Percentiles rank a stretch among this genome's conserved stretches.
Conservation (phyloP, 306 rosid species). For the Styphnolobium japonicum region DNA sequence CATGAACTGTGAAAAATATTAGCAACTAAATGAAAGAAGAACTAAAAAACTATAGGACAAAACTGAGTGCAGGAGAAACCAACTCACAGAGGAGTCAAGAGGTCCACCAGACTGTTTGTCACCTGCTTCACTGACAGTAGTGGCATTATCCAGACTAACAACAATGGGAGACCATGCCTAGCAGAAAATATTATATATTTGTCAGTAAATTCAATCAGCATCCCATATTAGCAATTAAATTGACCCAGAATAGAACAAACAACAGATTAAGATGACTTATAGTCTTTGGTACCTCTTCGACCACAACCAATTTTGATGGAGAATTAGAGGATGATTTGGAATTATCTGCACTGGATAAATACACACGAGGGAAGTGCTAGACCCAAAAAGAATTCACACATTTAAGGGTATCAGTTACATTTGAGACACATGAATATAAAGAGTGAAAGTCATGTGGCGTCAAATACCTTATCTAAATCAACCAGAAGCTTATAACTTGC, state of each 20-base stretch:
- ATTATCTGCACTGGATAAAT: slow-evolving; percentile 33
- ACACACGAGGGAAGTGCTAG: slow-evolving; percentile 65
- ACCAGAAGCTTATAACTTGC: slow-evolving; percentile 48
- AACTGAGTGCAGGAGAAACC: slow-evolving; percentile 25
- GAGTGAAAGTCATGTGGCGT: background rate
- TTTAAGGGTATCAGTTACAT: slow-evolving; percentile 8
- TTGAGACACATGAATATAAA: background rate
- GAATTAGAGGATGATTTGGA: slow-evolving; percentile 22
- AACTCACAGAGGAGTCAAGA: slow-evolving; percentile 71
- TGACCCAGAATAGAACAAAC: background rate
- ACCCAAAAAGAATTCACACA: background rate
- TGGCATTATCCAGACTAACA: slow-evolving; percentile 33
- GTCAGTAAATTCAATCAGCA: slow-evolving; percentile 1
- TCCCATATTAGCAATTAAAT: background rate
- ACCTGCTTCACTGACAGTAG: slow-evolving; percentile 35
- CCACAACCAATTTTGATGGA: slow-evolving; percentile 43
- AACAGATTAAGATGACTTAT: slow-evolving; percentile 5
- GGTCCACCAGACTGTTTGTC: slow-evolving; percentile 31
- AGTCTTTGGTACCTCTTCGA: slow-evolving; percentile 55
- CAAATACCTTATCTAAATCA: slow-evolving; percentile 67
- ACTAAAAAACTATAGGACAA: slow-evolving; percentile 6
- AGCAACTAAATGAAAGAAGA: slow-evolving; percentile 10
- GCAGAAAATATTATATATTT: slow-evolving; percentile 12
- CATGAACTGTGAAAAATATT: background rate
- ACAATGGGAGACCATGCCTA: slow-evolving; percentile 75